Conservation (phyloP, 495 filamentous ascomycete species). For the Aspergillus panamensis region DNA sequence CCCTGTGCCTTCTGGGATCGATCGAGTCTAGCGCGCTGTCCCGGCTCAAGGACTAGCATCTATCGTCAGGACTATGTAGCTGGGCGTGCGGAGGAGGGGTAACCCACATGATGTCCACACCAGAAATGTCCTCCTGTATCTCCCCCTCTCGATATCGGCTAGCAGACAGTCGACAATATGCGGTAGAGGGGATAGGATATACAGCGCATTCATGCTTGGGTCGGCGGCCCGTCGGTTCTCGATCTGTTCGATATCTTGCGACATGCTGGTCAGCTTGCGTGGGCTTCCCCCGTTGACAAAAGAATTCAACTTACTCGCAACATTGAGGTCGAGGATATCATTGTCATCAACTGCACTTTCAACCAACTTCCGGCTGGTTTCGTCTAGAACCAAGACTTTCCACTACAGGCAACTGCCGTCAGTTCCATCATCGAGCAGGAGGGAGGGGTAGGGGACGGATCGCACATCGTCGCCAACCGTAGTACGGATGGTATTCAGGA, state of each 20-base stretch:
- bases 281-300: not conserved
- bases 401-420: constrained; percentile 56
- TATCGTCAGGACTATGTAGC: constrained; percentile 9
- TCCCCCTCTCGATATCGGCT: constrained; percentile 79
- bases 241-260: constrained; percentile 83
- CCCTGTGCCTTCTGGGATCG: constrained; percentile 58
- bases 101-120: constrained; percentile 79
- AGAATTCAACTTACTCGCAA: constrained; percentile 67
- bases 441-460: constrained; percentile 12
- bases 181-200: constrained; percentile 77
- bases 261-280: constrained; percentile 28
- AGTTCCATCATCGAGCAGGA: constrained; percentile 30
- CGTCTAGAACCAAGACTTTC: constrained; percentile 92
- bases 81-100: not conserved
- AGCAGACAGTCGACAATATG: constrained; percentile 91
- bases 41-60: constrained; percentile 49
- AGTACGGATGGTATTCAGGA: constrained; percentile 56
- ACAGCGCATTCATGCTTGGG: constrained; percentile 86
- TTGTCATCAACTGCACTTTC: constrained; percentile 88
- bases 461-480: constrained; percentile 58
- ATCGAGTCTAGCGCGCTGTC: constrained; percentile 54
- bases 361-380: constrained; percentile 71
- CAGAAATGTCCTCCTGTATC: constrained; percentile 70
- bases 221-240: constrained; percentile 78
- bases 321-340: constrained; percentile 90